Conservation (phyloP, 225 moss, liverwort and hornwort species). For the Pseudoscleropodium purum region DNA sequence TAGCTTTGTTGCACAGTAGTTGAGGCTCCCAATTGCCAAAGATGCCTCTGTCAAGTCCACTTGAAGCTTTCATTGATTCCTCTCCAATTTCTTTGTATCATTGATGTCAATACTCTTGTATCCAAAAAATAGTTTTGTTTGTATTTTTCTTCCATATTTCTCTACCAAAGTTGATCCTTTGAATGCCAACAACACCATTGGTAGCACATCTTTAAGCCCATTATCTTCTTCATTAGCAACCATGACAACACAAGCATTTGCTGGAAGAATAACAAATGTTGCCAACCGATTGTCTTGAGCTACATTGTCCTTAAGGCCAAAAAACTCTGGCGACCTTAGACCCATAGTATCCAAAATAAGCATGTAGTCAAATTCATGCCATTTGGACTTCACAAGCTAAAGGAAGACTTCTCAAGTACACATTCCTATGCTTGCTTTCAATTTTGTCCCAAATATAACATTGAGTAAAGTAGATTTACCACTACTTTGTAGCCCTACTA, state of each 20-base stretch:
- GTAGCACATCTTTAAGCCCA: background rate
- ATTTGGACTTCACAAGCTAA: background rate
- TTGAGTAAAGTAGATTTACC: background rate
- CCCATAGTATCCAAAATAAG: background rate
- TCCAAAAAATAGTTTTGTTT: background rate
- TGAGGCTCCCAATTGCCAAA: background rate
- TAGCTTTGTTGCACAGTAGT: background rate
- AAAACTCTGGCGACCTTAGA: background rate
- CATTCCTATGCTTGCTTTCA: slow-evolving; percentile 1
- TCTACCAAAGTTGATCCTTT: background rate
- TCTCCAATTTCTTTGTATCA: background rate
- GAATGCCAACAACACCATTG: background rate
- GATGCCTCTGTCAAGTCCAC: background rate
- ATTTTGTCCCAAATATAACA: background rate
- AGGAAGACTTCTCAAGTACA: background rate
- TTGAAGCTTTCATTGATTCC: background rate
- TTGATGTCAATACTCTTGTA: background rate
- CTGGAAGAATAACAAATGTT: background rate
- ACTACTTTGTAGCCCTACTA: background rate
- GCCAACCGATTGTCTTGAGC: background rate
- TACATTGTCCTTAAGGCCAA: background rate
- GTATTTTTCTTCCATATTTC: background rate
- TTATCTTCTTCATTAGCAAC: background rate
- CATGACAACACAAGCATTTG: background rate
- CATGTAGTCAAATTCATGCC: background rate